These are phyloP conservation scores for Kregervanrija delftensis DNA, from an alignment of 805 yeast genomes.

Conservation along the genomic window DNA sequence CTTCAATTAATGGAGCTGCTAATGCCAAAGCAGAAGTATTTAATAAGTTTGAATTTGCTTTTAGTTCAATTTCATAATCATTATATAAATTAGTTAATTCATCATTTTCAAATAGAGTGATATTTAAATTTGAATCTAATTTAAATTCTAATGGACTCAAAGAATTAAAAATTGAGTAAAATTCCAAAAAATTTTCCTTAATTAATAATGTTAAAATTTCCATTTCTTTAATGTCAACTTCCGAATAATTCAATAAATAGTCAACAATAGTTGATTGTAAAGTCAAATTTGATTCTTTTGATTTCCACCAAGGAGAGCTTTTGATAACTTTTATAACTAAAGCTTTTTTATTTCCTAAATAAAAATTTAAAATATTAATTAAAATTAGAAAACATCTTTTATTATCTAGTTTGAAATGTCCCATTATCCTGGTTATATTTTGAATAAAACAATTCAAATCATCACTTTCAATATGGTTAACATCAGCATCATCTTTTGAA, in stretches of 20 bases:
- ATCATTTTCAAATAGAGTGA: slow-evolving; percentile 9
- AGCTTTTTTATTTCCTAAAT: slow-evolving; percentile 35
- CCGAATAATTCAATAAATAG: slow-evolving; percentile 18
- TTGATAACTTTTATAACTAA: slow-evolving; percentile 46
- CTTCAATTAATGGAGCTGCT: slow-evolving; percentile 76
- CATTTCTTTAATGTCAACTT: slow-evolving; percentile 14
- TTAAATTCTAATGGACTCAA: slow-evolving; percentile 39
- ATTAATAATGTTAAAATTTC: slow-evolving; percentile 46
- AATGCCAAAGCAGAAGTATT: slow-evolving; percentile 75
- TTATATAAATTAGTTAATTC: slow-evolving; percentile 38
- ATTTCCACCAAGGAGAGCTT: slow-evolving; percentile 57
- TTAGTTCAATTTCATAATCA: slow-evolving; percentile 39
- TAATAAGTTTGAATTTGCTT: slow-evolving; percentile 52
- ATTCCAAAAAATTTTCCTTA: slow-evolving; percentile 58
- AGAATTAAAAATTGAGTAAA: slow-evolving; percentile 52
- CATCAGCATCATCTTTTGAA: slow-evolving; percentile 30
- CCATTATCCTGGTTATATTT: slow-evolving; percentile 54
- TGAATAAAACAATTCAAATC: slow-evolving; percentile 34
- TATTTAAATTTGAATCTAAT: slow-evolving; percentile 13
- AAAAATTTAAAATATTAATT: slow-evolving; percentile 43
- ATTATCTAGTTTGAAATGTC: slow-evolving; percentile 72
- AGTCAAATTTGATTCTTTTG: slow-evolving; percentile 9
- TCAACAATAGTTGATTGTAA: slow-evolving; percentile 18
- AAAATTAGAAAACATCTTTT: slow-evolving; percentile 59
- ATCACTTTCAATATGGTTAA: slow-evolving; percentile 20